Percentiles rank a stretch among this genome's conserved stretches.
Conservation (phyloP, 1,284 basidiomycete genomes). For the Apiotrichum sp. region DNA sequence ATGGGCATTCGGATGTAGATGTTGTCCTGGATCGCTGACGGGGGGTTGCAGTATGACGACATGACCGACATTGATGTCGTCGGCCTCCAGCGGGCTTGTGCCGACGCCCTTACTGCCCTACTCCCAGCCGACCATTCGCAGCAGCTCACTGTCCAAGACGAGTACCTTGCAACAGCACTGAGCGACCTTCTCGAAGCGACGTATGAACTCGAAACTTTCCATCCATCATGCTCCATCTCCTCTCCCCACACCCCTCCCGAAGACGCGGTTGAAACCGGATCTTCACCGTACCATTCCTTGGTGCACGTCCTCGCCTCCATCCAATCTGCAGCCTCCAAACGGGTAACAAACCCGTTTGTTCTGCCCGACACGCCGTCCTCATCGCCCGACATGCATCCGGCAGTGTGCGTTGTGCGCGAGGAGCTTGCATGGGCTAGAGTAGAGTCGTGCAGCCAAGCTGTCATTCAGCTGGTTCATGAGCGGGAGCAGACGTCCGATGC, state of each 20-base stretch:
- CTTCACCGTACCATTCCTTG: slow-evolving; percentile 8
- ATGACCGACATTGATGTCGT: slow-evolving; percentile 21
- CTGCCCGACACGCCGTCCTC: neutral
- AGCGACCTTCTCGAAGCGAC: slow-evolving; percentile 36
- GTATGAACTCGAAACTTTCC: slow-evolving; percentile 35
- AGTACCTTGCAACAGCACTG: slow-evolving; percentile 25
- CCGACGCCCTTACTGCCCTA: slow-evolving; percentile 23
- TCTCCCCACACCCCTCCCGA: slow-evolving; percentile 9
- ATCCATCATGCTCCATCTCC: slow-evolving; percentile 17
- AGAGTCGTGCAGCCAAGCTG: slow-evolving; percentile 22
- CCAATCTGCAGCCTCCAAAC: slow-evolving; percentile 1
- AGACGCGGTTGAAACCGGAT: neutral
- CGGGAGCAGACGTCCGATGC: slow-evolving; percentile 2
- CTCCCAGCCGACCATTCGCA: slow-evolving; percentile 8
- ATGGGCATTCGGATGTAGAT: neutral
- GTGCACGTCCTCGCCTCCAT: slow-evolving; percentile 5
- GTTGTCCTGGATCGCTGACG: too few species aligned
- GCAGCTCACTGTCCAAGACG: slow-evolving; percentile 5
- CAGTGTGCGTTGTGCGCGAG: slow-evolving; percentile 25
- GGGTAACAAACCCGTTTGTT: neutral
- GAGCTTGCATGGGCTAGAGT: slow-evolving; percentile 33
- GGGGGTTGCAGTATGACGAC: slow-evolving; percentile 10
- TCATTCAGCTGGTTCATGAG: slow-evolving; percentile 21
- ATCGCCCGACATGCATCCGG: slow-evolving; percentile 17
- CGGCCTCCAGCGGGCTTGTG: slow-evolving; percentile 28